These are phyloP conservation scores for Hordeum marinum DNA, from an alignment of 176 grass and related monocot genomes.

Conservation along the genomic window DNA sequence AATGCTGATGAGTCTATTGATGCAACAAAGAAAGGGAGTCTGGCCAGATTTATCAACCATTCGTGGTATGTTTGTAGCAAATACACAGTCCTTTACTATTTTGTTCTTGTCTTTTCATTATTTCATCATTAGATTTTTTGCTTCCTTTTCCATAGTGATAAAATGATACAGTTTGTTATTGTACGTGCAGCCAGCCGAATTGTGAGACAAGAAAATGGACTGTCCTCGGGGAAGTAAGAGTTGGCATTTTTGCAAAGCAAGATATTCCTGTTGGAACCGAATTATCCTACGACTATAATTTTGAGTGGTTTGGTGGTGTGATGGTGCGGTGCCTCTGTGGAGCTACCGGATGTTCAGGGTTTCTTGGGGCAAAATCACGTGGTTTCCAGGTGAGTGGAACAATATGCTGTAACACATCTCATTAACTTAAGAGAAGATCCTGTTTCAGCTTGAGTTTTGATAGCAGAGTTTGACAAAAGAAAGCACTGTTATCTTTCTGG, in stretches of 20 bases:
- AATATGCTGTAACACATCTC: background rate
- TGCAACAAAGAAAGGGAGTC: slow-evolving; percentile 91
- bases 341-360: slow-evolving; percentile 80
- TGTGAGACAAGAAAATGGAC: slow-evolving; percentile 97
- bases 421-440: background rate
- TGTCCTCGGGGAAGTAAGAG: slow-evolving; percentile 87
- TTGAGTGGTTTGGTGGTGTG: slow-evolving; percentile 93
- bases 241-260: slow-evolving; percentile 96
- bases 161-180: slow-evolving; percentile 31
- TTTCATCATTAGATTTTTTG: background rate
- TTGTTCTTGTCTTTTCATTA: background rate
- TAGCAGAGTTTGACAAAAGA: background rate
- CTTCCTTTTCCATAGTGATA: background rate
- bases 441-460: slow-evolving; percentile 10
- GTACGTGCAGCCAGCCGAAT: slow-evolving; percentile 79
- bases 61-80: slow-evolving; percentile 58
- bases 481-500: background rate
- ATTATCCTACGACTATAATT: slow-evolving; percentile 95
- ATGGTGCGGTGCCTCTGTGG: slow-evolving; percentile 92
- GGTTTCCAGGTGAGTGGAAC: slow-evolving; percentile 78
- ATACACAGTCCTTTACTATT: background rate
- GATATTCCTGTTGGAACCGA: slow-evolving; percentile 73
- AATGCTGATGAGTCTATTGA: slow-evolving; percentile 97
- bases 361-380: slow-evolving; percentile 97
- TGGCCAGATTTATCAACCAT: slow-evolving; percentile 95